Percentiles rank a stretch among this genome's conserved stretches.
These are phyloP conservation scores for Phytophthora pinifolia DNA, from an alignment of 352 stramenopile species.

Conservation along the genomic window DNA sequence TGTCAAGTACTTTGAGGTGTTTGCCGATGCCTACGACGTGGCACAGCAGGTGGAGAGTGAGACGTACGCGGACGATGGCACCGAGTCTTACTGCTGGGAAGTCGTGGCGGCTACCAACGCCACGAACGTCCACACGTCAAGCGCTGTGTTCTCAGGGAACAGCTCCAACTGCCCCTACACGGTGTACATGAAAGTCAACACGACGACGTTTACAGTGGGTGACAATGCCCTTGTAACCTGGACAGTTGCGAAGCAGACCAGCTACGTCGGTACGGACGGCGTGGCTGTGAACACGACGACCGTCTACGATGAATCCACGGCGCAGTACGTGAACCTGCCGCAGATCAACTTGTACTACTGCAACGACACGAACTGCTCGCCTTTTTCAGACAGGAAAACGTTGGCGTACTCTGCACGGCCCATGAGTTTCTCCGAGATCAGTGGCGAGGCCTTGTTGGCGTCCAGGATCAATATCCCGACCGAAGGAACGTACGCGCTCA, in stretches of 20 bases:
- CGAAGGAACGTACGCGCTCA: constrained; percentile 48
- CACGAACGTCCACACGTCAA: constrained; percentile 22
- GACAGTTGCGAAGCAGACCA: constrained; percentile 28
- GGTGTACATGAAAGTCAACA: constrained; percentile 34
- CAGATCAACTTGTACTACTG: constrained; percentile 50
- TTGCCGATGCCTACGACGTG: constrained; percentile 35
- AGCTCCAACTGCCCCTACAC: constrained; percentile 47
- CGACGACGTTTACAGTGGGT: constrained; percentile 24
- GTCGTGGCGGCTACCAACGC: constrained; percentile 31
- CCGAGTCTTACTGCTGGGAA: constrained; percentile 51
- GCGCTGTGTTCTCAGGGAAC: constrained; percentile 36
- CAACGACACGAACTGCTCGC: constrained; percentile 40
- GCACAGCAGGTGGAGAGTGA: constrained; percentile 21
- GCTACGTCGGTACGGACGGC: constrained; percentile 10
- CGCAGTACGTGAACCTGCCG: constrained; percentile 38
- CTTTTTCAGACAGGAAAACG: constrained; percentile 40
- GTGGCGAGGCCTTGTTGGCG: constrained; percentile 24
- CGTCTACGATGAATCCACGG: constrained; percentile 35
- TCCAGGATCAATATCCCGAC: constrained; percentile 36
- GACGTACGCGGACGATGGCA: constrained; percentile 29
- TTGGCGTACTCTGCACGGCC: constrained; percentile 30
- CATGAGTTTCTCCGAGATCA: constrained; percentile 32
- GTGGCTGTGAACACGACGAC: constrained; percentile 33
- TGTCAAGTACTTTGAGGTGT: constrained; percentile 52
- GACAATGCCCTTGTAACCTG: constrained; percentile 27